These are phyloP conservation scores for Aureobasidium sp. DNA, from an alignment of 2,329 filamentous ascomycete genomes.

Conservation along the genomic window DNA sequence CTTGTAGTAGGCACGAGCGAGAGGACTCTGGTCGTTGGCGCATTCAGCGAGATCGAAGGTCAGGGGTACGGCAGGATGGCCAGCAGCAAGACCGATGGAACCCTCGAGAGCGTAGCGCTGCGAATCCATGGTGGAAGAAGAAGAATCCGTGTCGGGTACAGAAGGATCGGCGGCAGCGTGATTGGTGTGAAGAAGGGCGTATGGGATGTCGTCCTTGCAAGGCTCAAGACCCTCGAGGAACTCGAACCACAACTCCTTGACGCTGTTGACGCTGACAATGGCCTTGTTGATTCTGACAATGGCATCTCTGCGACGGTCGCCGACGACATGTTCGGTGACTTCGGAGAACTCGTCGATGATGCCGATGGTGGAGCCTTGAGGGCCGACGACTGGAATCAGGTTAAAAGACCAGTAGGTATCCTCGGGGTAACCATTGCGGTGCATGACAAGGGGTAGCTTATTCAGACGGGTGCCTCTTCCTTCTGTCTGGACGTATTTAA, in stretches of 20 bases:
- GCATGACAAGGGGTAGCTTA: conserved; percentile 18
- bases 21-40: not conserved
- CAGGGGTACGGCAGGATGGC: not conserved
- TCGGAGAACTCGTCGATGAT: conserved; percentile 15
- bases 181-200: conserved; percentile 14
- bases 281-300: conserved; percentile 10
- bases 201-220: conserved; percentile 13
- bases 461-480: conserved; percentile 17
- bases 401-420: conserved; percentile 23
- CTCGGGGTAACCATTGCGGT: conserved; percentile 21
- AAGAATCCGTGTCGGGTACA: not conserved
- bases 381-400: conserved; percentile 20
- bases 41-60: conserved; percentile 2
- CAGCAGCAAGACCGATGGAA: not conserved
- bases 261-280: conserved; percentile 2
- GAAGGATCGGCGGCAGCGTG: not conserved
- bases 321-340: conserved; percentile 11
- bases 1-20: conserved; percentile 2
- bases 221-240: conserved; percentile 13
- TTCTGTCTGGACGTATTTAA: conserved; percentile 17
- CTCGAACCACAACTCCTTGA: conserved; percentile 14
- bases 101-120: conserved; percentile 3
- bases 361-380: conserved; percentile 10
- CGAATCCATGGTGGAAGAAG: not conserved
- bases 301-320: conserved; percentile 11